Conservation (phyloP, 208 protist species). For the Wallacemonas collosoma region DNA sequence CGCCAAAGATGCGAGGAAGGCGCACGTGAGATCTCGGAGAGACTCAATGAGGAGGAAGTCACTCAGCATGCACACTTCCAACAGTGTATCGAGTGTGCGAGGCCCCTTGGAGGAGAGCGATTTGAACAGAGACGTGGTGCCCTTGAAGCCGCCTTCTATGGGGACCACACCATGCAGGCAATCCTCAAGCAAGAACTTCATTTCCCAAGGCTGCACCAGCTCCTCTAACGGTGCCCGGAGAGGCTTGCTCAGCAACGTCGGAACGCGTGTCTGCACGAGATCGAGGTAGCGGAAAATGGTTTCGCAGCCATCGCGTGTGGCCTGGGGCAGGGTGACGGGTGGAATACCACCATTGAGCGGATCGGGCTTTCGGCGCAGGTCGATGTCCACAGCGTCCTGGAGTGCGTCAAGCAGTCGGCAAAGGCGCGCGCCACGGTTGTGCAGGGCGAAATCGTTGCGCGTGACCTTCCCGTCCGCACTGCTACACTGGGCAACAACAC, state of each 20-base stretch:
- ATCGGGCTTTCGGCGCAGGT: constrained; percentile 36
- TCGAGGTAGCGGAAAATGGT: constrained; percentile 77
- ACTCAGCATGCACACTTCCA: constrained; percentile 86
- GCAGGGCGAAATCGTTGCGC: constrained; percentile 71
- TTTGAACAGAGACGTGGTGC: constrained; percentile 33
- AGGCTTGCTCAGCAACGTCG: constrained; percentile 78
- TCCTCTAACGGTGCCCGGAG: constrained; percentile 81
- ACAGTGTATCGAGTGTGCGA: constrained; percentile 43
- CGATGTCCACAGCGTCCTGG: constrained; percentile 61
- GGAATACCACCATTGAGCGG: constrained; percentile 43
- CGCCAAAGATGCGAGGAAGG: constrained; percentile 76
- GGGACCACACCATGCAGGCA: constrained; percentile 37
- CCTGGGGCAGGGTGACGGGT: constrained; percentile 70
- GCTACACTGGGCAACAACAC: constrained; percentile 50
- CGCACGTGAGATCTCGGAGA: constrained; percentile 77
- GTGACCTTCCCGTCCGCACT: constrained; percentile 27
- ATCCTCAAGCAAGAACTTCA: constrained; percentile 62
- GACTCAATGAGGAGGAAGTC: constrained; percentile 88
- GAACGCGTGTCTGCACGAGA: constrained; percentile 68
- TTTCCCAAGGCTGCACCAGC: constrained; percentile 82
- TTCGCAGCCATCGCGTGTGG: constrained; percentile 63
- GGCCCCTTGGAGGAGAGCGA: constrained; percentile 40
- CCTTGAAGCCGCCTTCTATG: constrained; percentile 12
- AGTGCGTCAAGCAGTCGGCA: constrained; percentile 81
- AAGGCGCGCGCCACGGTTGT: constrained; percentile 67